Evolutionary conservation across 1,284 basidiomycete genomes (phyloP).

Genomic region (Puccinia hordei): DNA sequence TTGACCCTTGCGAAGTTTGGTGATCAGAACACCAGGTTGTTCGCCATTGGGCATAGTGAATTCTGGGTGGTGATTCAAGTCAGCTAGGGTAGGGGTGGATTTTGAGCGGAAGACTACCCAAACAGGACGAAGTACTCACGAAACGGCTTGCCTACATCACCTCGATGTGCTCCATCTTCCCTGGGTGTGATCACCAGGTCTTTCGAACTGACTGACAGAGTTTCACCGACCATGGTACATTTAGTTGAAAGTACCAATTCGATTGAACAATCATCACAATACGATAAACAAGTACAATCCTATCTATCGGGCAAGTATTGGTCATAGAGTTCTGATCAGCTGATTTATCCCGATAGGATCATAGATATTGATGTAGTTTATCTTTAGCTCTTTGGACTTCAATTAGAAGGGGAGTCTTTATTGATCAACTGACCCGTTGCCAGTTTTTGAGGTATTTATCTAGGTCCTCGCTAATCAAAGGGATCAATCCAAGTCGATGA

Average conservation of each 20-base stretch:
- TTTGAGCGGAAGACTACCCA: slow-evolving; percentile 53
- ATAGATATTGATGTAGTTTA: too few relatives aligned
- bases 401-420: too few relatives aligned
- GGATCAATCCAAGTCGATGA: slow-evolving; percentile 92
- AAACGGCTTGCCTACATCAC: slow-evolving; percentile 66
- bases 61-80: slow-evolving; percentile 5
- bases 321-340: background rate
- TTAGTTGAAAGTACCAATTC: slow-evolving; percentile 71
- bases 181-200: slow-evolving; percentile 69
- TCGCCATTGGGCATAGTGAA: slow-evolving; percentile 48
- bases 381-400: too few relatives aligned
- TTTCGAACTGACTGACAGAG: slow-evolving; percentile 79
- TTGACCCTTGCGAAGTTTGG: slow-evolving; percentile 91
- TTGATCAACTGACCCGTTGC: slow-evolving; percentile 66
- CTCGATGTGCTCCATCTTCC: slow-evolving; percentile 65
- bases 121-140: slow-evolving; percentile 52
- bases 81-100: background rate
- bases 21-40: slow-evolving; percentile 69
- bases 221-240: slow-evolving; percentile 68
- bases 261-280: slow-evolving; percentile 79
- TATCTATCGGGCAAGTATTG: slow-evolving; percentile 26
- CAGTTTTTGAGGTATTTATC: slow-evolving; percentile 73
- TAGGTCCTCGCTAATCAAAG: slow-evolving; percentile 69
- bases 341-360: slow-evolving; percentile 61
- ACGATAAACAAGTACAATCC: slow-evolving; percentile 78